Evolutionary conservation across 805 yeast genomes (phyloP).

Genomic region (Saccharomycopsis sp.): DNA sequence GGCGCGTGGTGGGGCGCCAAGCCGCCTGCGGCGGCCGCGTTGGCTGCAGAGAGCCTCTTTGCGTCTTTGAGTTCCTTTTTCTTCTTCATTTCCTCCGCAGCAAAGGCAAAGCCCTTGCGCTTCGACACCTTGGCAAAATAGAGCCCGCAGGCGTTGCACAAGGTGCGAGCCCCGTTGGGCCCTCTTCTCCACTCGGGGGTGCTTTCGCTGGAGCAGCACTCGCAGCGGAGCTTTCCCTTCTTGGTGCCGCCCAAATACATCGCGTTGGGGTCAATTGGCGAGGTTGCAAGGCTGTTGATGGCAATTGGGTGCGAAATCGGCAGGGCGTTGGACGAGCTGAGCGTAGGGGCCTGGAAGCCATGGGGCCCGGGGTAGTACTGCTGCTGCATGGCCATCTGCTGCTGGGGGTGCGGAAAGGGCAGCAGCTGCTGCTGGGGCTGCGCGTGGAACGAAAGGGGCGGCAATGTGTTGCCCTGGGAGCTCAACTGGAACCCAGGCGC

Average conservation of each 20-base stretch:
- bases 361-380: not conserved
- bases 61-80: slow-evolving; percentile 16
- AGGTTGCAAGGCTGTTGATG: not conserved
- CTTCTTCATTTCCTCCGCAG: slow-evolving; percentile 36
- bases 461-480: not conserved
- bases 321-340: not conserved
- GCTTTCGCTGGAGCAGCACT: slow-evolving; percentile 45
- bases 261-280: not conserved
- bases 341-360: not conserved
- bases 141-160: slow-evolving; percentile 81
- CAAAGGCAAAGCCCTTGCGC: slow-evolving; percentile 46
- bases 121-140: slow-evolving; percentile 63
- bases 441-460: not conserved
- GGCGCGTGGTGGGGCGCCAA: not conserved
- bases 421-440: not conserved
- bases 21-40: not conserved
- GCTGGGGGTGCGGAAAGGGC: not conserved
- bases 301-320: not conserved
- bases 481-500: not conserved
- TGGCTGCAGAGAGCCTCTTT: slow-evolving; percentile 7
- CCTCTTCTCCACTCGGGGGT: slow-evolving; percentile 87
- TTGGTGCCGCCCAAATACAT: not conserved
- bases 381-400: not conserved
- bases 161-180: slow-evolving; percentile 66
- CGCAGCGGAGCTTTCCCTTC: slow-evolving; percentile 26